A percentile compares a stretch with the other conserved stretches of the same genome.
Conservation (phyloP, 441 rosid genomes). For the Erysimum pusillum region DNA sequence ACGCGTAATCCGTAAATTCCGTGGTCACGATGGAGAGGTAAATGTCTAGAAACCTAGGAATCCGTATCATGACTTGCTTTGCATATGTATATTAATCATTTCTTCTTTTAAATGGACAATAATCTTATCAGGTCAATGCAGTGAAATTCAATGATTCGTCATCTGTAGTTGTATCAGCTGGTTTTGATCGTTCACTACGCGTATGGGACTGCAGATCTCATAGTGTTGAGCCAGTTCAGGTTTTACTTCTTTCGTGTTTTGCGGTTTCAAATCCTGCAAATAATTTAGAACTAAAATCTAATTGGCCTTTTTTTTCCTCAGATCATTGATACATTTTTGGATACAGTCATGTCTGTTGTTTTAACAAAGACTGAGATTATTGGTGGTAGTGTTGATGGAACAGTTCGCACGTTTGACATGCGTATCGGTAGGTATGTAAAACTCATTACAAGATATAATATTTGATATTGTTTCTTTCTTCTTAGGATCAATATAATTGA, state of each 20-base stretch:
- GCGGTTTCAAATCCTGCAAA: not conserved
- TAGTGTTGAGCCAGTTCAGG: slow-evolving; percentile 95
- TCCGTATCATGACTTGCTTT: not conserved
- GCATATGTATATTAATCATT: not conserved
- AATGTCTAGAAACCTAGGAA: not conserved
- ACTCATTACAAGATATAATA: not conserved
- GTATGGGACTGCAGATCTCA: slow-evolving; percentile 98
- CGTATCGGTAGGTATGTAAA: slow-evolving; percentile 82
- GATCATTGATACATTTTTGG: slow-evolving; percentile 84
- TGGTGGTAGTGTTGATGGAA: slow-evolving; percentile 98
- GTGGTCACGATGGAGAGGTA: slow-evolving; percentile 95
- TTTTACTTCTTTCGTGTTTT: slow-evolving; percentile 38
- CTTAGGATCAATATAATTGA: not conserved
- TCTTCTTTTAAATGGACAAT: not conserved
- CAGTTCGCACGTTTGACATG: slow-evolving; percentile 93
- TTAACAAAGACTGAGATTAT: slow-evolving; percentile 88
- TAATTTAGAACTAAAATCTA: not conserved
- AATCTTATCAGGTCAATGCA: slow-evolving; percentile 74
- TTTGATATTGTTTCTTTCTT: not conserved
- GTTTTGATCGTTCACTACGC: slow-evolving; percentile 89
- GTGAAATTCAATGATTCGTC: slow-evolving; percentile 88
- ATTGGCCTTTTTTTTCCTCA: slow-evolving; percentile 36
- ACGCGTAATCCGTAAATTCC: slow-evolving; percentile 88
- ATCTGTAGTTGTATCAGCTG: slow-evolving; percentile 89
- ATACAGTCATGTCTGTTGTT: slow-evolving; percentile 95